Evolutionary conservation across 1,139 yeast genomes (phyloP), one percentile per base, ranked within the genome.

Genomic region (Zygoascus hellenicus): DNA sequence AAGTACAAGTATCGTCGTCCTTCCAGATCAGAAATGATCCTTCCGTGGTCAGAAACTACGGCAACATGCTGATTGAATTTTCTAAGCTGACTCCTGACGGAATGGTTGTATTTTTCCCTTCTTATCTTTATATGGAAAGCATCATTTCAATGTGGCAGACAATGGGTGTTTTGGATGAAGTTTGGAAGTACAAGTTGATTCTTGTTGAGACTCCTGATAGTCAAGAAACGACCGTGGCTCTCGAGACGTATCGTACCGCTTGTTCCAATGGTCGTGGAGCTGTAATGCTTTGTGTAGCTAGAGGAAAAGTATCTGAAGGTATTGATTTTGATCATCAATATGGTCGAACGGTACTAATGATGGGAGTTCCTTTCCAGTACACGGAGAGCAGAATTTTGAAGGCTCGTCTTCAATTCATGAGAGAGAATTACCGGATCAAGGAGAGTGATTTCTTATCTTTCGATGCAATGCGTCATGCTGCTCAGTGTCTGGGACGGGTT

Each of bases 401-500:
- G 59, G 98, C 99, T 0, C 77, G 98, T 49, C 72, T 92, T 46
- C 98, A 94, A 64, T 92, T 92, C 60, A 68, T 92, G 65, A 75
- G 98, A 58, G 98, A 92, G 62, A 90, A 89, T 61, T 90, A 80
- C 62, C 95, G 88, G 58, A 92, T 92, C 47, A 76, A 88, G 54
- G 98, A 92, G 61, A 90, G 88, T 61, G 98, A 94, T 60, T 92
- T 92, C 62, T 67, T 92, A 40, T 89, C 97, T 17, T 92, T 92
- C 75, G 99, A 92, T 68, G 99, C 99, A 30, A 94, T 92, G 98
- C 80, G 99, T 62, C 99, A 92, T 70, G 99, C 98, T 2, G 98
- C 99, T 0, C 99, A 92, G 67, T 92, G 99, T 68, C 69, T 92
- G 59, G 99, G 99, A 11, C 79, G 99, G 62, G 98, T 92, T 47